These are phyloP conservation scores for Tulasnella sp. DNA, from an alignment of 768 basidiomycete genomes.

Conservation along the genomic window DNA sequence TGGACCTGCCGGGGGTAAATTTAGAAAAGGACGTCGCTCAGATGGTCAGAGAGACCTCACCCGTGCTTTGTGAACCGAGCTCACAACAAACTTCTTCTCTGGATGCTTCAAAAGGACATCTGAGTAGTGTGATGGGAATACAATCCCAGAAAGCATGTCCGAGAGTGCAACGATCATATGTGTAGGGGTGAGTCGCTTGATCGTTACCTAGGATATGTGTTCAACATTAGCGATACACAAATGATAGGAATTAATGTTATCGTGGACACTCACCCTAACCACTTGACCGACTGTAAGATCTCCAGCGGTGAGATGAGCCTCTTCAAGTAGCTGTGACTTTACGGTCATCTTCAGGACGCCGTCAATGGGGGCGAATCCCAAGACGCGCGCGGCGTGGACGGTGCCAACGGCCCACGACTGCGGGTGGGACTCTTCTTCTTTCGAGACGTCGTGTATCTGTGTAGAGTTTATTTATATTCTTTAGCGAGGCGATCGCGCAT, in stretches of 20 bases:
- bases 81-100: slow-evolving; percentile 77
- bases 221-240: not conserved
- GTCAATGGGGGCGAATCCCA: slow-evolving; percentile 75
- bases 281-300: slow-evolving; percentile 80
- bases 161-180: slow-evolving; percentile 78
- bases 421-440: slow-evolving; percentile 25
- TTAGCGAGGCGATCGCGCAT: slow-evolving; percentile 60
- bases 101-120: slow-evolving; percentile 93
- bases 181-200: slow-evolving; percentile 72
- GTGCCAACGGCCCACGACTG: slow-evolving; percentile 75
- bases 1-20: not conserved
- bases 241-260: not conserved
- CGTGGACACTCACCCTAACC: slow-evolving; percentile 53
- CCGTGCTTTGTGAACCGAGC: slow-evolving; percentile 71
- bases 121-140: slow-evolving; percentile 92
- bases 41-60: slow-evolving; percentile 36
- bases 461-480: too few species aligned
- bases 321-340: slow-evolving; percentile 68
- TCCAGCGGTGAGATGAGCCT: slow-evolving; percentile 70
- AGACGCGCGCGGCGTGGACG: slow-evolving; percentile 74
- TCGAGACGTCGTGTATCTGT: not conserved
- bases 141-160: slow-evolving; percentile 80
- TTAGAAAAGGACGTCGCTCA: not conserved
- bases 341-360: slow-evolving; percentile 82
- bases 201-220: slow-evolving; percentile 34